Base-by-base conservation (phyloP, 345 rosid genomes). In the Passiflora organensis region DNA sequence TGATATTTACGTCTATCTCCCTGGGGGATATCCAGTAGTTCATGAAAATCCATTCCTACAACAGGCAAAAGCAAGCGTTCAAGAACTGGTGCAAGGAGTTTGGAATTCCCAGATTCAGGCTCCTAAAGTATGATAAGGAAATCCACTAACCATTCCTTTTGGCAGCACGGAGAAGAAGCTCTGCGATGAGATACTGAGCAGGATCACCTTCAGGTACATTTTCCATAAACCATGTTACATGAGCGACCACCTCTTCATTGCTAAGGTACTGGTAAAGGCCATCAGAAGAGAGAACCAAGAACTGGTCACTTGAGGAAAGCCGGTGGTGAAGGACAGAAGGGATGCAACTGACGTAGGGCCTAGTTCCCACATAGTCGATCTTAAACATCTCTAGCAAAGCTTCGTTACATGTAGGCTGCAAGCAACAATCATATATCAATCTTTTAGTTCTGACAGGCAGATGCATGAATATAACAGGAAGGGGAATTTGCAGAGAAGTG, bases 181-280 rank as follows among this genome's bases (percentile, higher is more conserved):
- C 95, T 1, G 96, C 86, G 62, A 91, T 75, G 58, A 91, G 96
- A 71, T 87, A 83, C 63, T 91, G 96, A 24, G 97, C 96, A 65
- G 97, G 97, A 74, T 91, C 97, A 0, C 97, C 97, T 72, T 80
- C 95, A 42, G 97, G 97, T 43, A 82, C 95, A 68, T 87, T 91
- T 70, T 91, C 97, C 58, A 91, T 85, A 78, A 91, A 91, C 97
- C 97, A 91, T 13, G 84, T 87, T 57, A 91, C 97, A 76, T 79
- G 97, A 32, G 96, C 89, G 65, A 87, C 95, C 42, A 91, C 91
- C 72, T 91, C 96, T 69, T 91, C 97, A 54, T 87, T 91, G 82
- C 95, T 87, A 63, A 91, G 83, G 75, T 83, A 91, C 72, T 91
- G 95, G 63, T 87, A 91, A 57, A 91, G 82, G 59, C 97, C 97